These are phyloP conservation scores for Alloteropsis semialata DNA, from an alignment of 176 grass and related monocot species.

Conservation along the genomic window DNA sequence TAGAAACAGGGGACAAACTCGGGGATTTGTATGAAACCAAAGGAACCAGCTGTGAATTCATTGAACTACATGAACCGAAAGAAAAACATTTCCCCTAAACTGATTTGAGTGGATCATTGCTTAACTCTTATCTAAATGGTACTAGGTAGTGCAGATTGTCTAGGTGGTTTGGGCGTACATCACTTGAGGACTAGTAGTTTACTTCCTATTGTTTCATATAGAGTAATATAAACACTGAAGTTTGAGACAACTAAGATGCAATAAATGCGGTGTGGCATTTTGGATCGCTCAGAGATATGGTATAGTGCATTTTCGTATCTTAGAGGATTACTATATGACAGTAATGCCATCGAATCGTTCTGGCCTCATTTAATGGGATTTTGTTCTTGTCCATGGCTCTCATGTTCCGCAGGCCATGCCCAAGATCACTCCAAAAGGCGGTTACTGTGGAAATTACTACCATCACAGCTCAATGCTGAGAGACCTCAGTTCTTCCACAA, in stretches of 20 bases:
- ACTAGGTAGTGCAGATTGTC: background rate
- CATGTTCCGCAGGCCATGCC: background rate
- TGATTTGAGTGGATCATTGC: background rate
- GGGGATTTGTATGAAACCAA: background rate
- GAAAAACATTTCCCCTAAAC: background rate
- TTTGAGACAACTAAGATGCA: background rate
- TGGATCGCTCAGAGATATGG: background rate
- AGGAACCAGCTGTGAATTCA: too few relatives aligned
- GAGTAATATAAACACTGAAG: background rate
- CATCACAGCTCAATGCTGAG: background rate
- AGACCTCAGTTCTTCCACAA: background rate
- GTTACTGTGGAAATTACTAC: background rate
- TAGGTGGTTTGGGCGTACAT: background rate
- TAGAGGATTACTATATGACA: background rate
- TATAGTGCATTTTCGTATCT: background rate
- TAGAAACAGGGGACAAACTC: background rate
- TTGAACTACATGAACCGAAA: background rate
- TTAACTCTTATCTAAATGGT: background rate
- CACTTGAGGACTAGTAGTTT: background rate
- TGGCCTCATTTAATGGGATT: background rate
- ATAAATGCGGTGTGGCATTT: background rate
- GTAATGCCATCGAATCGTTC: background rate
- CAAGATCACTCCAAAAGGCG: background rate
- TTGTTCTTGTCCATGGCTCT: background rate
- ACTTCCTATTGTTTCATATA: background rate